Evolutionary conservation across 495 filamentous ascomycete genomes (phyloP).

Genomic region (Sabuloglossum arenarium): DNA sequence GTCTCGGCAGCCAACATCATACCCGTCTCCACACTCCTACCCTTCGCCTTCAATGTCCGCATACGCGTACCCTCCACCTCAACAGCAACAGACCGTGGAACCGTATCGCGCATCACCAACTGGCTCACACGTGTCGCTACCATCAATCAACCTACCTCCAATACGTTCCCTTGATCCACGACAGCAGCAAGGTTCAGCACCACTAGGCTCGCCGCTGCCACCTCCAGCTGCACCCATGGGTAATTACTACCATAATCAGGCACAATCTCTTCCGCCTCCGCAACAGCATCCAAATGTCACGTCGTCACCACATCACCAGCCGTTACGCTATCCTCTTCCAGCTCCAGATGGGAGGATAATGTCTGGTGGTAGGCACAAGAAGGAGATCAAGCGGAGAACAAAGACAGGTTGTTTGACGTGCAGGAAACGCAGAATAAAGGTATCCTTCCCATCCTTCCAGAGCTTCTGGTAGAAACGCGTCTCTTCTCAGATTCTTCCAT

Average conservation of each 20-base stretch:
- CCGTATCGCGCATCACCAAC: slow-evolving; percentile 30
- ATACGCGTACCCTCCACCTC: slow-evolving; percentile 34
- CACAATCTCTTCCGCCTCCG: slow-evolving; percentile 18
- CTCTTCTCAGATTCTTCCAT: neutral
- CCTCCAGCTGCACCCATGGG: slow-evolving; percentile 16
- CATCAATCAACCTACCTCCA: slow-evolving; percentile 40
- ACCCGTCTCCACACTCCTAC: slow-evolving; percentile 34
- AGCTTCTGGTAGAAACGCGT: neutral
- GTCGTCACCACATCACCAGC: slow-evolving; percentile 20
- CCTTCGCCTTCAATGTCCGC: slow-evolving; percentile 31
- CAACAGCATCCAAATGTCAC: slow-evolving; percentile 19
- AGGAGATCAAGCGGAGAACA: slow-evolving; percentile 95
- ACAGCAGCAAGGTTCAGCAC: slow-evolving; percentile 20
- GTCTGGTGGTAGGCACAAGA: slow-evolving; percentile 73
- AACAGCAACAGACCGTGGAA: slow-evolving; percentile 21
- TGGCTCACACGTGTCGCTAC: slow-evolving; percentile 24
- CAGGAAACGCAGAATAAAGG: slow-evolving; percentile 95
- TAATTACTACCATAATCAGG: slow-evolving; percentile 14
- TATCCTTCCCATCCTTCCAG: slow-evolving; percentile 25
- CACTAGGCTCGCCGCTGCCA: slow-evolving; percentile 16
- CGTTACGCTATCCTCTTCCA: slow-evolving; percentile 38
- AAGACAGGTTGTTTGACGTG: slow-evolving; percentile 97
- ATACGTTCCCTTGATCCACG: slow-evolving; percentile 28
- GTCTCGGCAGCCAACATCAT: slow-evolving; percentile 22
- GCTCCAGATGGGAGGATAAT: slow-evolving; percentile 44